A percentile compares a stretch with the other conserved stretches of the same genome.
phyloP scores from a whole-genome alignment of 108 stramenopile species.

The Skeletonema grethae region DNA sequence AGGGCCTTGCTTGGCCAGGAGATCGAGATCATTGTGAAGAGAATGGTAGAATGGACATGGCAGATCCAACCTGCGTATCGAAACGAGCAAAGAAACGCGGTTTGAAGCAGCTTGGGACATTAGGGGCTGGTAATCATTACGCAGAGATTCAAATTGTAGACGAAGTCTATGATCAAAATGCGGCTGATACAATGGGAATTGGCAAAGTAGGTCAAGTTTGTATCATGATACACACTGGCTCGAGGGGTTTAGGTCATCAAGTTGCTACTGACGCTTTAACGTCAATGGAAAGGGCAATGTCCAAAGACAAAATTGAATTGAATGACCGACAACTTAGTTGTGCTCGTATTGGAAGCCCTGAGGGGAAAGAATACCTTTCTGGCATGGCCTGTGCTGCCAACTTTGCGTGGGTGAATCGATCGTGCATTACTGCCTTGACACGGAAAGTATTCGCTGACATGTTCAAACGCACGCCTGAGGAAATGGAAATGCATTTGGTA shows the following conservation, averaged over 20 bases:
- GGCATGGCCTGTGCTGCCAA: slow-evolving; percentile 86
- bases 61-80: slow-evolving; percentile 64
- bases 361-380: slow-evolving; percentile 82
- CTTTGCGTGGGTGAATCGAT: slow-evolving; percentile 90
- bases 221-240: slow-evolving; percentile 87
- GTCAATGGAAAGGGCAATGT: slow-evolving; percentile 84
- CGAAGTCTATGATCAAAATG: slow-evolving; percentile 70
- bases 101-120: slow-evolving; percentile 79
- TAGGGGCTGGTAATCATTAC: slow-evolving; percentile 90
- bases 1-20: slow-evolving; percentile 87
- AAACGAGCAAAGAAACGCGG: slow-evolving; percentile 84
- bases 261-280: slow-evolving; percentile 86
- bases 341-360: slow-evolving; percentile 67
- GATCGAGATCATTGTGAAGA: slow-evolving; percentile 84
- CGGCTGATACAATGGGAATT: slow-evolving; percentile 78
- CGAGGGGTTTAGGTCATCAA: slow-evolving; percentile 85
- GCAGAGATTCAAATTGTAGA: slow-evolving; percentile 88
- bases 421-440: slow-evolving; percentile 77
- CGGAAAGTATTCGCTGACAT: slow-evolving; percentile 82
- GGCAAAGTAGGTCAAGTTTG: slow-evolving; percentile 69
- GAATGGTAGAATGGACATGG: slow-evolving; percentile 62
- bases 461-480: slow-evolving; percentile 76
- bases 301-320: slow-evolving; percentile 61
- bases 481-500: slow-evolving; percentile 86
- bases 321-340: slow-evolving; percentile 89